Conservation (phyloP, 2,329 filamentous ascomycete species). For the Westerdykella sp. region DNA sequence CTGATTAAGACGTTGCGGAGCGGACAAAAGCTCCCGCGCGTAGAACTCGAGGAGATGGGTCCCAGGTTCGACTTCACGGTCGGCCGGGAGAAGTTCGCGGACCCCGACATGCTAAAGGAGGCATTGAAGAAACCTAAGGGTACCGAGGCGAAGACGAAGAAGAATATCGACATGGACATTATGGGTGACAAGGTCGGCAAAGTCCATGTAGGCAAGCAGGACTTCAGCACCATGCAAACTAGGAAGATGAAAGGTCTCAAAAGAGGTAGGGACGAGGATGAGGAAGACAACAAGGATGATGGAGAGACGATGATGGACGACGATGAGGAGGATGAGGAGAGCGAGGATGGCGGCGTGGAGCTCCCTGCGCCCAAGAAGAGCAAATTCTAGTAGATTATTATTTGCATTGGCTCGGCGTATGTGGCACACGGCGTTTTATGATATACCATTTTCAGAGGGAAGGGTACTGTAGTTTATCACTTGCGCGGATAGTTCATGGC, state of each 20-base stretch:
- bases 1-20: slow-evolving; percentile 79
- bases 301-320: slow-evolving; percentile 26
- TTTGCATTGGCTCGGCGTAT: neutral
- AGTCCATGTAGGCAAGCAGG: slow-evolving; percentile 85
- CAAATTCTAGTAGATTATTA: slow-evolving; percentile 9
- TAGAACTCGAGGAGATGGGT: slow-evolving; percentile 93
- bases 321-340: slow-evolving; percentile 24
- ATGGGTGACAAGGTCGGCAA: slow-evolving; percentile 96
- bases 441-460: neutral
- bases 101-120: slow-evolving; percentile 75
- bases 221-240: slow-evolving; percentile 80
- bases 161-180: slow-evolving; percentile 86
- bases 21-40: slow-evolving; percentile 77
- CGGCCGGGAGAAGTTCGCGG: slow-evolving; percentile 72
- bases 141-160: slow-evolving; percentile 73
- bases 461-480: too few species aligned
- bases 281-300: slow-evolving; percentile 16
- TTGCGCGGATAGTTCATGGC: neutral
- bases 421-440: neutral
- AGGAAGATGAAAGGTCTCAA: slow-evolving; percentile 99
- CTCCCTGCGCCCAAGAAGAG: slow-evolving; percentile 24
- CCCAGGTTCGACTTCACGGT: slow-evolving; percentile 88
- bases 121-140: slow-evolving; percentile 80
- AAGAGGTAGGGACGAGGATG: slow-evolving; percentile 61
- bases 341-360: slow-evolving; percentile 18